Conservation (phyloP, 2,329 filamentous ascomycete genomes). For the Simplicillium sp. region DNA sequence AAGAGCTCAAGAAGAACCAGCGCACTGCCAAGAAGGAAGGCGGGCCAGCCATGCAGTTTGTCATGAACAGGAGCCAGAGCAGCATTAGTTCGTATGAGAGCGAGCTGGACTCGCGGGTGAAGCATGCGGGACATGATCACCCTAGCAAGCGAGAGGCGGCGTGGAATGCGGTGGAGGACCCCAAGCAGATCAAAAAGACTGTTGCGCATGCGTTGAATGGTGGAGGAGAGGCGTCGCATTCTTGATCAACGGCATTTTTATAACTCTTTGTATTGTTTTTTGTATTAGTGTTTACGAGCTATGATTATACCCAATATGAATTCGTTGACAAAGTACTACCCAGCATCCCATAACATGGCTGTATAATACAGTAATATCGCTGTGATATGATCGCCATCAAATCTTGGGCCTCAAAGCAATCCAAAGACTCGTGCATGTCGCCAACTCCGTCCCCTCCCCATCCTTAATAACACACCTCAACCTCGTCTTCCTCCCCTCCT, state of each 20-base stretch:
- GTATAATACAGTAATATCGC: no score
- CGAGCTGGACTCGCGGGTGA: slow-evolving; percentile 36
- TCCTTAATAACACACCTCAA: slow-evolving; percentile 20
- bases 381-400: no score
- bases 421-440: slow-evolving; percentile 21
- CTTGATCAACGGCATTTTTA: not conserved
- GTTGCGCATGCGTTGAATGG: not conserved
- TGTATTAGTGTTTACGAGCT: not conserved
- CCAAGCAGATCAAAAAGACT: slow-evolving; percentile 30
- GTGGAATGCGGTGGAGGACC: slow-evolving; percentile 41
- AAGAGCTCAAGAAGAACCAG: slow-evolving; percentile 68
- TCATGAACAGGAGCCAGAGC: slow-evolving; percentile 46
- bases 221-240: not conserved
- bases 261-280: not conserved
- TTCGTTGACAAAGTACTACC: not conserved
- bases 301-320: not conserved
- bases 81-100: slow-evolving; percentile 44
- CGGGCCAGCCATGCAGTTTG: slow-evolving; percentile 40
- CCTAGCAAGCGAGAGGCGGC: slow-evolving; percentile 45
- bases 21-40: slow-evolving; percentile 61
- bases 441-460: slow-evolving; percentile 18
- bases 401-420: slow-evolving; percentile 18
- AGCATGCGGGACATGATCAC: slow-evolving; percentile 24
- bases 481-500: slow-evolving; percentile 22
- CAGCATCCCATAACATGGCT: no score